Percentiles rank a stretch among this genome's conserved stretches.
phyloP scores from a whole-genome alignment of 768 basidiomycete species.

The Kwoniella shandongensis region DNA sequence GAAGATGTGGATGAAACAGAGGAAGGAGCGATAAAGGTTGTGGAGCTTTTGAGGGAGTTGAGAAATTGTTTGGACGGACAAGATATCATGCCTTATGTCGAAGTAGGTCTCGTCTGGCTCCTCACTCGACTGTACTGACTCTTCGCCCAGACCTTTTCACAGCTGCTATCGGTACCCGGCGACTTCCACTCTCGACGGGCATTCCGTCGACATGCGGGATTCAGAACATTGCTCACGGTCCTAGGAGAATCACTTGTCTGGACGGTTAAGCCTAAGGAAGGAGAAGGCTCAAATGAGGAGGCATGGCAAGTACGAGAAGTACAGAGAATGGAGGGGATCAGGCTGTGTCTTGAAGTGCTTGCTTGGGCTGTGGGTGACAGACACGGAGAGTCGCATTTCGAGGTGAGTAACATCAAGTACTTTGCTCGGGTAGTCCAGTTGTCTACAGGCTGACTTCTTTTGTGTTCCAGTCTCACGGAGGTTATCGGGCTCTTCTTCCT shows the following conservation, averaged over 20 bases:
- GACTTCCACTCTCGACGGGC: slow-evolving; percentile 28
- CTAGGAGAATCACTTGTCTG: slow-evolving; percentile 25
- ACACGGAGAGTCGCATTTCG: slow-evolving; percentile 26
- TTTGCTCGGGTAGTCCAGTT: background rate
- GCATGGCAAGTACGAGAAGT: slow-evolving; percentile 40
- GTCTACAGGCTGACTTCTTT: background rate
- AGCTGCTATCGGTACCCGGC: slow-evolving; percentile 24
- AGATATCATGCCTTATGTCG: slow-evolving; percentile 37
- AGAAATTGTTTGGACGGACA: slow-evolving; percentile 15
- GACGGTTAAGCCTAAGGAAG: slow-evolving; percentile 1
- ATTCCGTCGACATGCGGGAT: slow-evolving; percentile 39
- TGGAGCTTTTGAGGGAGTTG: slow-evolving; percentile 30
- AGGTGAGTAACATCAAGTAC: slow-evolving; percentile 30
- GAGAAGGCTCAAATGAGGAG: slow-evolving; percentile 17
- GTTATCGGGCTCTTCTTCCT: slow-evolving; percentile 15
- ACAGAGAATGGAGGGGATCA: slow-evolving; percentile 41
- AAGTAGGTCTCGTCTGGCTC: slow-evolving; percentile 20
- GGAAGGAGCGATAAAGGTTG: slow-evolving; percentile 23
- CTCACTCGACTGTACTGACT: background rate
- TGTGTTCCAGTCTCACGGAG: slow-evolving; percentile 14
- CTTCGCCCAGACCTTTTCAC: slow-evolving; percentile 30
- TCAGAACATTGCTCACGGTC: slow-evolving; percentile 17
- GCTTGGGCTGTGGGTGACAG: slow-evolving; percentile 35
- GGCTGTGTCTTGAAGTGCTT: slow-evolving; percentile 35
- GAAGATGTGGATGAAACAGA: slow-evolving; percentile 34